Evolutionary conservation across 805 yeast genomes (phyloP).

Genomic region (Candida tammaniensis): DNA sequence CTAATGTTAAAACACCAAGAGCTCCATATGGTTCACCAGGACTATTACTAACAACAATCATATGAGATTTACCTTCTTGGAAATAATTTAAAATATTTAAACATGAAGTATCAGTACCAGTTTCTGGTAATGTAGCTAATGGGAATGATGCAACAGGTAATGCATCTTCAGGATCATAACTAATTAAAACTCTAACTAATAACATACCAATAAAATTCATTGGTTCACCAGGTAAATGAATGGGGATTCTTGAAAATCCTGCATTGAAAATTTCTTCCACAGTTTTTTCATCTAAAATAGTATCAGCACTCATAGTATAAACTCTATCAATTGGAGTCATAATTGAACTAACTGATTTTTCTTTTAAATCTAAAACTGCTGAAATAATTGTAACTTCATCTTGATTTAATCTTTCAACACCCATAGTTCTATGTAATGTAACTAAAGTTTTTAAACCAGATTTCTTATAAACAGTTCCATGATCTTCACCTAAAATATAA

Average conservation of each 20-base stretch:
- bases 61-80: conserved; percentile 97
- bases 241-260: conserved; percentile 94
- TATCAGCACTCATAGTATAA: conserved; percentile 82
- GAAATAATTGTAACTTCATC: conserved; percentile 96
- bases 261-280: conserved; percentile 90
- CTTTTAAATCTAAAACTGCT: conserved; percentile 91
- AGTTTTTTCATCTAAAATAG: conserved; percentile 74
- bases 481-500: conserved; percentile 86
- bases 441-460: conserved; percentile 92
- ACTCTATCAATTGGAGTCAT: conserved; percentile 95
- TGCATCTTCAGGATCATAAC: conserved; percentile 96
- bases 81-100: conserved; percentile 90
- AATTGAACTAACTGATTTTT: conserved; percentile 77
- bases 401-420: conserved; percentile 85
- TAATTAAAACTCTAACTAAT: conserved; percentile 83
- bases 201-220: conserved; percentile 92
- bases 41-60: conserved; percentile 84
- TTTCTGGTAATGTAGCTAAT: conserved; percentile 93
- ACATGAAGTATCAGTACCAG: conserved; percentile 88
- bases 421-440: conserved; percentile 90
- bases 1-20: conserved; percentile 86
- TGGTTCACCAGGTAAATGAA: conserved; percentile 86
- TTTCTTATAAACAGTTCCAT: conserved; percentile 90
- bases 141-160: conserved; percentile 91
- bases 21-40: conserved; percentile 89